Conservation (phyloP, 2,329 filamentous ascomycete genomes). For the Beauveria sp. region DNA sequence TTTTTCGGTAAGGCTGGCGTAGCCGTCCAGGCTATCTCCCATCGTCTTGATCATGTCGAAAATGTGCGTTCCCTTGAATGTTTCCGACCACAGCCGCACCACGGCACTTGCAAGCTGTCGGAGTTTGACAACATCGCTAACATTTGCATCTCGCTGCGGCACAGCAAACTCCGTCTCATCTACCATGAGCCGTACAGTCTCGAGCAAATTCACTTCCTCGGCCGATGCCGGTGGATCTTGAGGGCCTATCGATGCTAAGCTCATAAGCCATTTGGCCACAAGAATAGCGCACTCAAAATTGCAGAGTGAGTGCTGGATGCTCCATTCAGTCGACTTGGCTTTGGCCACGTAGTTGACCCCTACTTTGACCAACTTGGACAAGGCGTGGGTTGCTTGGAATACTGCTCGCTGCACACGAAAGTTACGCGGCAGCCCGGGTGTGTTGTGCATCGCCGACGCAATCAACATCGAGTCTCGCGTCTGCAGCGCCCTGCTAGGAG, state of each 20-base stretch:
- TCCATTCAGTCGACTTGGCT: slow-evolving; percentile 55
- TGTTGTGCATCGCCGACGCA: slow-evolving; percentile 51
- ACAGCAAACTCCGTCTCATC: slow-evolving; percentile 57
- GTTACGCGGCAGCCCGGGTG: slow-evolving; percentile 51
- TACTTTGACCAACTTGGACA: slow-evolving; percentile 58
- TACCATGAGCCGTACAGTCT: slow-evolving; percentile 50
- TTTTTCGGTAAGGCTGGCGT: slow-evolving; percentile 49
- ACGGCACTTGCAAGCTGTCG: slow-evolving; percentile 50
- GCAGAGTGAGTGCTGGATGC: slow-evolving; percentile 54
- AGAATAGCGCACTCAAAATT: slow-evolving; percentile 56
- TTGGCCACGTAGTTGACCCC: slow-evolving; percentile 56
- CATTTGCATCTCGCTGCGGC: slow-evolving; percentile 37
- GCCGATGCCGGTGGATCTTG: slow-evolving; percentile 40
- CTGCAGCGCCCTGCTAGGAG: slow-evolving; percentile 54
- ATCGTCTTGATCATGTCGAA: slow-evolving; percentile 54
- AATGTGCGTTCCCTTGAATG: slow-evolving; percentile 53
- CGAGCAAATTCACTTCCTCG: slow-evolving; percentile 48
- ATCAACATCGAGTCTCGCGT: slow-evolving; percentile 56
- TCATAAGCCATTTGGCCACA: slow-evolving; percentile 53
- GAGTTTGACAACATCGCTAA: slow-evolving; percentile 42
- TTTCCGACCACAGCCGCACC: slow-evolving; percentile 53
- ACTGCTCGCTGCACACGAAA: slow-evolving; percentile 55
- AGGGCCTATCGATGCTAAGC: slow-evolving; percentile 43
- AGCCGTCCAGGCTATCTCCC: slow-evolving; percentile 48
- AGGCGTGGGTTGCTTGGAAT: slow-evolving; percentile 59